These are phyloP conservation scores for Mallotus japonicus DNA, from an alignment of 441 rosid genomes.

Conservation along the genomic window DNA sequence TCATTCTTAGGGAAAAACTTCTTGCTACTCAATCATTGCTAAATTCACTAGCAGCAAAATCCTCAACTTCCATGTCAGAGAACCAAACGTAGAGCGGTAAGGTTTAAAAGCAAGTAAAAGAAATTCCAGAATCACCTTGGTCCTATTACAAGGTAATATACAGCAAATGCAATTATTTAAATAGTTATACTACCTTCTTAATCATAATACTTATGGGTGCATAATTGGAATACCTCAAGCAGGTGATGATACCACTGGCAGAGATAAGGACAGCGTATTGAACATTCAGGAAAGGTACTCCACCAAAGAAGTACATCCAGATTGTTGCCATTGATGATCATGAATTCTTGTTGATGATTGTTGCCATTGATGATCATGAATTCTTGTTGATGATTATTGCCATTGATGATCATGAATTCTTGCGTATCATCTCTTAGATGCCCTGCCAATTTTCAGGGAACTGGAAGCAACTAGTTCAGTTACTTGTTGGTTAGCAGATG, in stretches of 20 bases:
- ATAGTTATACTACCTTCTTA: not conserved
- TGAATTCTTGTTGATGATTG: slow-evolving; percentile 87
- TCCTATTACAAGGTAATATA: slow-evolving; percentile 65
- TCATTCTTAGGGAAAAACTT: slow-evolving; percentile 68
- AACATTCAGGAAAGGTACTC: slow-evolving; percentile 48
- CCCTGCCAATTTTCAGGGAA: slow-evolving; percentile 32
- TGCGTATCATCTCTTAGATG: slow-evolving; percentile 38
- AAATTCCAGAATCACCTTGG: slow-evolving; percentile 39
- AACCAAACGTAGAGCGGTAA: slow-evolving; percentile 21
- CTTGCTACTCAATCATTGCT: slow-evolving; percentile 58
- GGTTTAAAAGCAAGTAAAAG: not conserved
- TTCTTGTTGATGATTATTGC: slow-evolving; percentile 38
- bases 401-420: slow-evolving; percentile 35
- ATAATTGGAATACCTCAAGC: slow-evolving; percentile 2
- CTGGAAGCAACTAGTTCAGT: not conserved
- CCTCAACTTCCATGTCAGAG: slow-evolving; percentile 30
- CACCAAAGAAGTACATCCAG: slow-evolving; percentile 68
- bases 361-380: too few relatives aligned
- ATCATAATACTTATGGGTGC: not conserved
- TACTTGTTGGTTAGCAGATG: too few relatives aligned
- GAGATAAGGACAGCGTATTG: slow-evolving; percentile 48
- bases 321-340: slow-evolving; percentile 64
- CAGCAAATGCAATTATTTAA: not conserved
- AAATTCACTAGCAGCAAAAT: slow-evolving; percentile 42
- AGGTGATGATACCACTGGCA: slow-evolving; percentile 55